Evolutionary conservation across 495 filamentous ascomycete species (phyloP), one percentile per base, ranked within the genome.

Genomic region (Penicillium arizonense): DNA sequence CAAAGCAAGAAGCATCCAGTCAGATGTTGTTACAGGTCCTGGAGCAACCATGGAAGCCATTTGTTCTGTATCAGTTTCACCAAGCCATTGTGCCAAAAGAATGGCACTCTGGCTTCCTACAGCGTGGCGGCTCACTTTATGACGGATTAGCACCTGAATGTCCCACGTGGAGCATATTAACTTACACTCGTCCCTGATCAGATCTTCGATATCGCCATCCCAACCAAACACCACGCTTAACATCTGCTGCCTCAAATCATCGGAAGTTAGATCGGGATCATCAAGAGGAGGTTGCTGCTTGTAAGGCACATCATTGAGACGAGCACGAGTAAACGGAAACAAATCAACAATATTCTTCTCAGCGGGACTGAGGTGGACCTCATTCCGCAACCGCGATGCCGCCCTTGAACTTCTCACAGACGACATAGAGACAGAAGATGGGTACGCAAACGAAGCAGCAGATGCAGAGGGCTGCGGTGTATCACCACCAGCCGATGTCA

Each of bases 1-100:
- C 45, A 98, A 75, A 12, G 94, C 94, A 5, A 98, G 75, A 53
- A 97, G 77, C 91, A 98, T 96, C 95, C 94, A 98, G 68, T 97
- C 95, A 1, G 86, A 87, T 2, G 88, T 87, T 35, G 90, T 91
- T 75, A 91, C 89, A 24, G 89, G 86, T 45, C 95, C 88, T 0
- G 90, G 82, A 30, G 82, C 82, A 36, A 85, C 69, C 75, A 85
- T 79, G 1, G 85, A 77, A n/a, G 84, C 80, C 87, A 95, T 89
- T 45, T 88, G 81, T 61, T 94, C 89, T 5, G 86, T 81, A 56
- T 87, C 85, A 13, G 89, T 84, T 48, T 97, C 91, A 26, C 91
- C 91, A 5, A 97, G 80, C 94, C 94, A 98, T 64, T 93, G 93
- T 5, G 88, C 80, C 5, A 97, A 79, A 21, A 97, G 75, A 41